phyloP scores from a whole-genome alignment of 2,329 filamentous ascomycete species.

The Botrytis hyacinthi region DNA sequence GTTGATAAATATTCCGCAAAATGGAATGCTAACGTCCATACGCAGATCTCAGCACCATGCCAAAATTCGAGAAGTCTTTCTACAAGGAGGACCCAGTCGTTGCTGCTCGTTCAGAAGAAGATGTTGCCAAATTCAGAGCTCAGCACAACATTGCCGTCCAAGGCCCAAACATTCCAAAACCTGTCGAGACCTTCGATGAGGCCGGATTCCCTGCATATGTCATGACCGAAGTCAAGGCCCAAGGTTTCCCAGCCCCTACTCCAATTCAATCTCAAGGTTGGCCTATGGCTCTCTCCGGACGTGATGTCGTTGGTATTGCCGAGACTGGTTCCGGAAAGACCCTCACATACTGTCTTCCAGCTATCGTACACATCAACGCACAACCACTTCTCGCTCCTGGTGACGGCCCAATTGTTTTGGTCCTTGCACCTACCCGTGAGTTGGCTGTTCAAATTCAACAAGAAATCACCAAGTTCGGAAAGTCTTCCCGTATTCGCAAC shows the following conservation, averaged over 20 bases:
- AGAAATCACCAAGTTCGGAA: slow-evolving; percentile 97
- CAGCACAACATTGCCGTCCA: slow-evolving; percentile 81
- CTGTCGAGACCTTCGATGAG: slow-evolving; percentile 96
- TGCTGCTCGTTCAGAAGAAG: slow-evolving; percentile 66
- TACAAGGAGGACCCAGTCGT: slow-evolving; percentile 94
- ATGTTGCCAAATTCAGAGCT: slow-evolving; percentile 85
- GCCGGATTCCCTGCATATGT: slow-evolving; percentile 96
- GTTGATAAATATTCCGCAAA: neutral
- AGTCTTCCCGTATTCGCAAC: slow-evolving; percentile 96
- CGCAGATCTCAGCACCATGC: slow-evolving; percentile 70
- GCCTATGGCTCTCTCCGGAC: slow-evolving; percentile 98
- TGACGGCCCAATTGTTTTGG: slow-evolving; percentile 93
- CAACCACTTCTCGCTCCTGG: slow-evolving; percentile 93
- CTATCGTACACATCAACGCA: slow-evolving; percentile 99
- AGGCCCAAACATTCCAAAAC: slow-evolving; percentile 81
- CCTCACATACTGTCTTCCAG: slow-evolving; percentile 93
- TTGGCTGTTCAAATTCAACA: slow-evolving; percentile 97
- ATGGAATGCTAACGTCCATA: neutral
- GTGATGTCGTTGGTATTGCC: slow-evolving; percentile 97
- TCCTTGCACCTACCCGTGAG: slow-evolving; percentile 95
- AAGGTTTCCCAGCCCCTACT: slow-evolving; percentile 90
- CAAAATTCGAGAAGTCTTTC: slow-evolving; percentile 99
- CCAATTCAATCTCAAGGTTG: slow-evolving; percentile 98
- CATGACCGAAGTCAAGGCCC: slow-evolving; percentile 97
- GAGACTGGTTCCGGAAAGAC: slow-evolving; percentile 99